Conservation (phyloP, 208 protist species). For the Wallacemonas collosoma region DNA sequence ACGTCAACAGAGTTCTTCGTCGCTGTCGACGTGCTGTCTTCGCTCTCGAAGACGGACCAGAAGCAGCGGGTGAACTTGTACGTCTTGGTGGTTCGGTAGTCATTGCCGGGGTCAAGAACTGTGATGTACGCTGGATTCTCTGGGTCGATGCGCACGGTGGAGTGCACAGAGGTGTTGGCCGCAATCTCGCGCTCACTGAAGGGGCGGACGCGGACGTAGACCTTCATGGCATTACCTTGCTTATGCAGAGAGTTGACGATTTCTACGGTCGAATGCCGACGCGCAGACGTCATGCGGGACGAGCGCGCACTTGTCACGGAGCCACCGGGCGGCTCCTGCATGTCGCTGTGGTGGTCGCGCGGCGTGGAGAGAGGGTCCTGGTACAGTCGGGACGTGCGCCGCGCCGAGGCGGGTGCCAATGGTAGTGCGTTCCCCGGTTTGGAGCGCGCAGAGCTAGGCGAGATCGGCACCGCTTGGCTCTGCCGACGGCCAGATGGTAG, state of each 20-base stretch:
- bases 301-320: conserved; percentile 2
- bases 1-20: conserved; percentile 36
- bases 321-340: neutral
- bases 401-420: conserved; percentile 21
- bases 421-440: neutral
- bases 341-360: conserved; percentile 4
- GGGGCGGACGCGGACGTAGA: conserved; percentile 54
- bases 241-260: conserved; percentile 17
- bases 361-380: conserved; percentile 11
- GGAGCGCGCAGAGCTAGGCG: conserved; percentile 3
- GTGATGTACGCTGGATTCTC: conserved; percentile 72
- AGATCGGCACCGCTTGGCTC: conserved; percentile 5
- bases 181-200: conserved; percentile 46
- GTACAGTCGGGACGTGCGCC: conserved; percentile 20
- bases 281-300: conserved; percentile 4
- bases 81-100: conserved; percentile 60
- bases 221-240: conserved; percentile 44
- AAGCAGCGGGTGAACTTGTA: conserved; percentile 80
- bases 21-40: neutral
- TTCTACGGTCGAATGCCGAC: conserved; percentile 4
- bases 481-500: neutral
- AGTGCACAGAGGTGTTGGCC: conserved; percentile 28
- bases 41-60: conserved; percentile 75
- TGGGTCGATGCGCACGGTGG: conserved; percentile 73
- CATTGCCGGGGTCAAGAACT: conserved; percentile 60